phyloP scores from a whole-genome alignment of 2,329 filamentous ascomycete species.

The Calycina herbarum region DNA sequence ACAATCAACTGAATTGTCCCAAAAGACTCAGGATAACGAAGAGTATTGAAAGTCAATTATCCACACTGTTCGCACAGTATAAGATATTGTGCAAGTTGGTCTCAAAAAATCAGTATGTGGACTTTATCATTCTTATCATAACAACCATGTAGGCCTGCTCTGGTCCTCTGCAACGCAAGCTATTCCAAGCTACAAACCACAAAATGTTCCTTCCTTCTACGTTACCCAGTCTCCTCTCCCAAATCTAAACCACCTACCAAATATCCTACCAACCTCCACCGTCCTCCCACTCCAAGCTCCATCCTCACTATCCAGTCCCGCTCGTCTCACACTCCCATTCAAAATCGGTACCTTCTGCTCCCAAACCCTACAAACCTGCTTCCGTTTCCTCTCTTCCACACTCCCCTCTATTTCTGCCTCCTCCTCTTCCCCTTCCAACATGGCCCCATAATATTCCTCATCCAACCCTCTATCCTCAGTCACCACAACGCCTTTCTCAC shows the following conservation, averaged over 20 bases:
- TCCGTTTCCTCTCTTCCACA: slow-evolving; percentile 21
- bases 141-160: too few relatives aligned
- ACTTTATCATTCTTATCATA: too few relatives aligned
- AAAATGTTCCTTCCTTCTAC: not conserved
- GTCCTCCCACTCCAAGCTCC: slow-evolving; percentile 58
- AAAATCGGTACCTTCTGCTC: slow-evolving; percentile 57
- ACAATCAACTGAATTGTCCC: too few relatives aligned
- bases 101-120: too few relatives aligned
- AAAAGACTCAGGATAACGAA: too few relatives aligned
- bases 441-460: slow-evolving; percentile 34
- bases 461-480: slow-evolving; percentile 43
- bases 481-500: slow-evolving; percentile 46
- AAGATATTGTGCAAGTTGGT: too few relatives aligned
- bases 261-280: slow-evolving; percentile 56
- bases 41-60: too few relatives aligned
- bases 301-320: slow-evolving; percentile 46
- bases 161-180: not conserved
- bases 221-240: slow-evolving; percentile 40
- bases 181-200: not conserved
- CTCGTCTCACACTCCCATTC: slow-evolving; percentile 52
- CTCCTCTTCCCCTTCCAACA: slow-evolving; percentile 42
- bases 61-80: too few relatives aligned
- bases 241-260: slow-evolving; percentile 67
- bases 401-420: slow-evolving; percentile 15
- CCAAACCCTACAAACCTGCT: slow-evolving; percentile 39